These are phyloP conservation scores for Penicillium canariense DNA, from an alignment of 495 filamentous ascomycete species.

Conservation along the genomic window DNA sequence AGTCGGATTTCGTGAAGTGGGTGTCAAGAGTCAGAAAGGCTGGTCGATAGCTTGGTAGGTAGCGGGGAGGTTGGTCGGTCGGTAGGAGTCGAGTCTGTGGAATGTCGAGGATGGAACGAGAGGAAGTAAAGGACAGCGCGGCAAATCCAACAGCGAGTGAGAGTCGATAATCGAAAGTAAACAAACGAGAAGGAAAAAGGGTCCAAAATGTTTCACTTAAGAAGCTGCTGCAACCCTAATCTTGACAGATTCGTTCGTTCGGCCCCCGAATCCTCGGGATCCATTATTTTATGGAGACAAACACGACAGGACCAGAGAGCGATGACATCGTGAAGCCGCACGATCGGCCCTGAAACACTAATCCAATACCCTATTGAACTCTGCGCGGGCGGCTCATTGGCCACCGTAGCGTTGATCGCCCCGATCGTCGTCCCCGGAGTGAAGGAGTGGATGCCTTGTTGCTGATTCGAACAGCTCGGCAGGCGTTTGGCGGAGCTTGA, in stretches of 20 bases:
- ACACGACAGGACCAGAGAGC: neutral
- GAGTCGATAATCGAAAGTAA: neutral
- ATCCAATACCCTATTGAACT: constrained; percentile 13
- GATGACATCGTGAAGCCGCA: constrained; percentile 10
- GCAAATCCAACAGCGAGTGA: neutral
- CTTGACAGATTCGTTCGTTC: constrained; percentile 7
- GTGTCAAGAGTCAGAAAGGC: neutral
- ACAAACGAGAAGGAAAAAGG: neutral
- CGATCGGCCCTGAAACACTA: constrained; percentile 16
- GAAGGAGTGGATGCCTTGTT: constrained; percentile 5
- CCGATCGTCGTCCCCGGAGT: constrained; percentile 10
- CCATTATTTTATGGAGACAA: constrained; percentile 6
- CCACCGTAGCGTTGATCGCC: constrained; percentile 3
- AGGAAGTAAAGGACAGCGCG: neutral
- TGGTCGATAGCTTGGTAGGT: neutral
- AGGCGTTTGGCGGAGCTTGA: neutral
- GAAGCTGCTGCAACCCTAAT: neutral
- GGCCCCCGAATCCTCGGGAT: constrained; percentile 5
- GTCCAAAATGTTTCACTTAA: neutral
- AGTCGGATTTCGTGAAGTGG: neutral
- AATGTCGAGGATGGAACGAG: constrained; percentile 11
- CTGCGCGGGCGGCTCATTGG: constrained; percentile 3
- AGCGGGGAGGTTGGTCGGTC: neutral
- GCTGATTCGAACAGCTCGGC: neutral
- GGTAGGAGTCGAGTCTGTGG: neutral